These are phyloP conservation scores for Aegilops speltoides DNA, from an alignment of 176 grass and related monocot species.

Conservation along the genomic window DNA sequence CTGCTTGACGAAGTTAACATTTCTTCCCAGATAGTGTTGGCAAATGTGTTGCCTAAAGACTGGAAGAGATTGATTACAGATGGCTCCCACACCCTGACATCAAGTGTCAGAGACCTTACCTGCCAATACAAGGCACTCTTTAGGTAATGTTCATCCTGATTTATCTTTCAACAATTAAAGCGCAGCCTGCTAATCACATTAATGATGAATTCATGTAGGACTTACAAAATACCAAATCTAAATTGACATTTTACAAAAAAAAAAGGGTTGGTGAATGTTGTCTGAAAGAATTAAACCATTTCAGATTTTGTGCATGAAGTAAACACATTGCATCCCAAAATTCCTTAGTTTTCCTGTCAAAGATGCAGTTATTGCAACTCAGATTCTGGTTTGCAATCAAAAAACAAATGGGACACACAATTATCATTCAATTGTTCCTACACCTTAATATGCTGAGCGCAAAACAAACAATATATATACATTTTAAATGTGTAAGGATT, in stretches of 20 bases:
- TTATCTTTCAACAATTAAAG: background rate
- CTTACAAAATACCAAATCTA: background rate
- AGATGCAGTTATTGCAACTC: background rate
- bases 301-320: background rate
- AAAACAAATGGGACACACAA: background rate
- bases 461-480: slow-evolving; percentile 12
- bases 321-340: background rate
- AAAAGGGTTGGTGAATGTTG: background rate
- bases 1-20: slow-evolving; percentile 49
- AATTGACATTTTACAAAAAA: background rate
- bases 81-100: slow-evolving; percentile 95
- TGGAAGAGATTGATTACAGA: slow-evolving; percentile 99
- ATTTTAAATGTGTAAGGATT: background rate
- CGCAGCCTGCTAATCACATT: slow-evolving; percentile 1
- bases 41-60: slow-evolving; percentile 88
- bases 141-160: slow-evolving; percentile 25
- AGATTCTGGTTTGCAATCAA: slow-evolving; percentile 8
- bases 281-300: background rate
- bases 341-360: background rate
- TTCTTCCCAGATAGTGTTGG: slow-evolving; percentile 95
- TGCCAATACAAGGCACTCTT: slow-evolving; percentile 41
- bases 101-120: slow-evolving; percentile 99
- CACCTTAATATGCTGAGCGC: background rate
- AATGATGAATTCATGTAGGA: background rate
- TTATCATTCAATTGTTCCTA: background rate